Conservation (phyloP, 306 rosid species). For the Prunus campanulata region DNA sequence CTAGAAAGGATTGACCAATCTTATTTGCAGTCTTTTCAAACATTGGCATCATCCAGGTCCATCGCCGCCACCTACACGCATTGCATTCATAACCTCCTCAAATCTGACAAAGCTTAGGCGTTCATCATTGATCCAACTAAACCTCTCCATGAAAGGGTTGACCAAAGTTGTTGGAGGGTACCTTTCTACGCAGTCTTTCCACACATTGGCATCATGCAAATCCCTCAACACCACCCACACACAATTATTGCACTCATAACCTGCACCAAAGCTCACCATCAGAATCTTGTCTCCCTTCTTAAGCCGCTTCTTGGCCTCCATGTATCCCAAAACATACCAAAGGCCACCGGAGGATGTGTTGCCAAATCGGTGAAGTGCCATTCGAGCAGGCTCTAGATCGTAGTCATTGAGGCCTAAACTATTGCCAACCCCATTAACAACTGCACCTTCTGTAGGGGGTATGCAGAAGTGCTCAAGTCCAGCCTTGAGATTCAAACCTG, state of each 20-base stretch:
- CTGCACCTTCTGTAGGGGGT: conserved; percentile 77
- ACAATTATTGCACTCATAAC: conserved; percentile 85
- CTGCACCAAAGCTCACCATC: conserved; percentile 93
- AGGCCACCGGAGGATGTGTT: conserved; percentile 85
- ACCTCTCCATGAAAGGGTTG: conserved; percentile 69
- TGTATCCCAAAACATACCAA: conserved; percentile 88
- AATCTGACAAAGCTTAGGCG: conserved; percentile 52
- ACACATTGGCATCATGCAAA: conserved; percentile 55
- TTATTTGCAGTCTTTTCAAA: too few relatives aligned
- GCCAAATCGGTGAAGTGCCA: conserved; percentile 88
- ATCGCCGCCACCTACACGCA: neutral
- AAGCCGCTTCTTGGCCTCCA: conserved; percentile 85
- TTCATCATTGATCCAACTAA: conserved; percentile 69
- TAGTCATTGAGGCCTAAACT: conserved; percentile 58
- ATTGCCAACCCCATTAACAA: conserved; percentile 67
- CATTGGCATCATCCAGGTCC: too few relatives aligned
- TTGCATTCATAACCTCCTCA: conserved; percentile 19
- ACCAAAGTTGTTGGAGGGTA: conserved; percentile 52
- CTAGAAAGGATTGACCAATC: neutral
- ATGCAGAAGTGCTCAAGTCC: conserved; percentile 77
- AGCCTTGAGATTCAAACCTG: conserved; percentile 53
- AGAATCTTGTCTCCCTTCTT: conserved; percentile 61
- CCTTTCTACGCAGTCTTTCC: conserved; percentile 58
- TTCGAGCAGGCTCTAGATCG: conserved; percentile 75
- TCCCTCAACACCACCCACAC: conserved; percentile 78